Conservation (phyloP, 2,329 filamentous ascomycete species). For the Plectosphaerella plurivora region DNA sequence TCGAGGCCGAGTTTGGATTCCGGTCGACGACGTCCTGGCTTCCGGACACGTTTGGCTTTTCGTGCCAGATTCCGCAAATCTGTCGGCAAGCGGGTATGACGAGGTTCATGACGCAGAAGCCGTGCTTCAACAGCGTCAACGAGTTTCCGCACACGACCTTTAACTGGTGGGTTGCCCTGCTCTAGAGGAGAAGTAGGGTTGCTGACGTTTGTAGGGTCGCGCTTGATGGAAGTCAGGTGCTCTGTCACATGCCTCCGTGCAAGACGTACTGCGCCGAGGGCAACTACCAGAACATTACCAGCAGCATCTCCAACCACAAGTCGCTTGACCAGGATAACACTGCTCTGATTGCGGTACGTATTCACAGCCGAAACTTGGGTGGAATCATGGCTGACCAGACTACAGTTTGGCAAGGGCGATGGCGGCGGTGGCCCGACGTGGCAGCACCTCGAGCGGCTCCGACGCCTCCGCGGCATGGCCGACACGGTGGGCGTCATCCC, state of each 20-base stretch:
- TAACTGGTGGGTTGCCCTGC: conserved; percentile 43
- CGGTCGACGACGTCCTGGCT: conserved; percentile 64
- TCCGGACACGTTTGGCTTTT: conserved; percentile 67
- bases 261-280: conserved; percentile 65
- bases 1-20: conserved; percentile 61
- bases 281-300: conserved; percentile 60
- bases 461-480: conserved; percentile 58
- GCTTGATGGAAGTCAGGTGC: conserved; percentile 63
- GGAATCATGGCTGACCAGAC: background rate
- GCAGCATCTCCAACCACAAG: conserved; percentile 62
- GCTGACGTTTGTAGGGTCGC: conserved; percentile 33
- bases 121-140: conserved; percentile 72
- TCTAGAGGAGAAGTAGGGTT: no score
- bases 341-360: conserved; percentile 46
- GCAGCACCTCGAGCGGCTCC: conserved; percentile 62
- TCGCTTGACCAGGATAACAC: conserved; percentile 62
- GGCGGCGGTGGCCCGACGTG: conserved; percentile 64
- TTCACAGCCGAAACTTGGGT: conserved; percentile 17
- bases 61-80: conserved; percentile 61
- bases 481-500: conserved; percentile 56
- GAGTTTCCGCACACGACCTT: conserved; percentile 69
- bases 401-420: conserved; percentile 59
- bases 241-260: conserved; percentile 64
- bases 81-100: conserved; percentile 64
- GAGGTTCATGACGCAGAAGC: conserved; percentile 65